phyloP scores from a whole-genome alignment of 2,329 filamentous ascomycete genomes.

The Penicillium janthinellum region DNA sequence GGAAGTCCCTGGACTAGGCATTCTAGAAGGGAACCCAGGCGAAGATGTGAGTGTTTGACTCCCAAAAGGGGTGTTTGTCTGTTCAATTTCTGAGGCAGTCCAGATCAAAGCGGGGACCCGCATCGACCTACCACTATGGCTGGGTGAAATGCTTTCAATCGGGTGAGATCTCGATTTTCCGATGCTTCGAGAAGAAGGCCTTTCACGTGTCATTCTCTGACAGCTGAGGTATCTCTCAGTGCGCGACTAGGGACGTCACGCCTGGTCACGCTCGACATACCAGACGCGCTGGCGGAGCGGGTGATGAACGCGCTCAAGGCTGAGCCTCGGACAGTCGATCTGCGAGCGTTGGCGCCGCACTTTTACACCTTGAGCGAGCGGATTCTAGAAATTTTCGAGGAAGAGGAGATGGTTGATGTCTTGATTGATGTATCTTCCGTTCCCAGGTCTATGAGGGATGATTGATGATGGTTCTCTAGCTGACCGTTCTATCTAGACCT shows the following conservation, averaged over 20 bases:
- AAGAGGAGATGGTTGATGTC: constrained; percentile 76
- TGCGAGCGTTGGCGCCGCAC: constrained; percentile 80
- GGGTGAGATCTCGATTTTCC: constrained; percentile 39
- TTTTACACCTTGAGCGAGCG: constrained; percentile 85
- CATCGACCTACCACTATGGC: constrained; percentile 86
- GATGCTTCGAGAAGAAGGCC: not conserved
- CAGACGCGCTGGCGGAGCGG: constrained; percentile 71
- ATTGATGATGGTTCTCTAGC: too few relatives aligned
- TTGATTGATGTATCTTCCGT: constrained; percentile 53
- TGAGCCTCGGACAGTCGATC: constrained; percentile 79
- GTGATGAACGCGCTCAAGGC: constrained; percentile 90
- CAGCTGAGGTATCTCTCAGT: constrained; percentile 25
- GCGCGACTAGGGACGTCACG: constrained; percentile 53
- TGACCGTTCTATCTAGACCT: constrained; percentile 57
- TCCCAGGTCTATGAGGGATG: not conserved
- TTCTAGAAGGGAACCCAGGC: constrained; percentile 80
- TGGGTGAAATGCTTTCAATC: constrained; percentile 79
- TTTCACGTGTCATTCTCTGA: not conserved
- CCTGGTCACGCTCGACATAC: constrained; percentile 79
- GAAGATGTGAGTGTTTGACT: constrained; percentile 49
- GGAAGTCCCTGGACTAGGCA: constrained; percentile 81
- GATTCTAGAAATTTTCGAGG: constrained; percentile 88
- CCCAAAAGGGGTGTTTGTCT: not conserved
- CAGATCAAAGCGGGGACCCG: constrained; percentile 78
- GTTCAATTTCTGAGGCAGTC: not conserved